phyloP scores from a whole-genome alignment of 2,329 filamentous ascomycete genomes.

The Botrytis elliptica region DNA sequence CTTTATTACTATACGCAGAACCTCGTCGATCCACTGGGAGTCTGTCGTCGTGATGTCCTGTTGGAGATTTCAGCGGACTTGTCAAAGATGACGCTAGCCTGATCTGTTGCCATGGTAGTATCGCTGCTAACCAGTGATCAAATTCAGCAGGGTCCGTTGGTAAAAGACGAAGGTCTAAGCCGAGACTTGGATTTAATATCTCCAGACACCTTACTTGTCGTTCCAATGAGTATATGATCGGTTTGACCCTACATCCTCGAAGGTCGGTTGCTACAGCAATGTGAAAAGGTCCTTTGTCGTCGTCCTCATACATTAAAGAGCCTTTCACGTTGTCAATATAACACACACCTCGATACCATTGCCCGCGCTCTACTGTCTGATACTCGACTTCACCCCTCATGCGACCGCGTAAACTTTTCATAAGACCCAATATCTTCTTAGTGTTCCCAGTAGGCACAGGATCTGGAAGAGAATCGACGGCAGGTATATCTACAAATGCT shows the following conservation, averaged over 20 bases:
- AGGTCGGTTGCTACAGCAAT: constrained; percentile 69
- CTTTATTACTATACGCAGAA: constrained; percentile 64
- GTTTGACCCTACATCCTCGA: constrained; percentile 68
- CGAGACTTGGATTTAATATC: constrained; percentile 53
- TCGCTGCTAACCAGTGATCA: constrained; percentile 76
- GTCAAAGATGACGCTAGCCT: constrained; percentile 45
- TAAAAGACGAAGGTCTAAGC: constrained; percentile 62
- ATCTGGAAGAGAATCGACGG: constrained; percentile 58
- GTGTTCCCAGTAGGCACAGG: constrained; percentile 66
- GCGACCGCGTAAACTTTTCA: constrained; percentile 73
- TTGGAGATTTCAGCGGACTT: constrained; percentile 27
- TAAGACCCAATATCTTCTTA: constrained; percentile 69
- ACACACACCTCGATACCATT: constrained; percentile 70
- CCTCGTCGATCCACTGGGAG: constrained; percentile 42
- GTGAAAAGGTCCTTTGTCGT: constrained; percentile 63
- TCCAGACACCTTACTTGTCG: constrained; percentile 52
- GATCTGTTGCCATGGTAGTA: constrained; percentile 79
- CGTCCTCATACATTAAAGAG: constrained; percentile 71
- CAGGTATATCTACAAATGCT: constrained; percentile 50
- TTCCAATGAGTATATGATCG: constrained; percentile 47
- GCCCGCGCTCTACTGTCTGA: constrained; percentile 57
- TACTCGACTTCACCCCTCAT: constrained; percentile 80
- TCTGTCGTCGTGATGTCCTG: constrained; percentile 28
- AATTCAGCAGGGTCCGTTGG: constrained; percentile 65
- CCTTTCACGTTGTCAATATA: constrained; percentile 77